These are phyloP conservation scores for Anthracocystis setariae DNA, from an alignment of 1,284 basidiomycete genomes.

Conservation along the genomic window DNA sequence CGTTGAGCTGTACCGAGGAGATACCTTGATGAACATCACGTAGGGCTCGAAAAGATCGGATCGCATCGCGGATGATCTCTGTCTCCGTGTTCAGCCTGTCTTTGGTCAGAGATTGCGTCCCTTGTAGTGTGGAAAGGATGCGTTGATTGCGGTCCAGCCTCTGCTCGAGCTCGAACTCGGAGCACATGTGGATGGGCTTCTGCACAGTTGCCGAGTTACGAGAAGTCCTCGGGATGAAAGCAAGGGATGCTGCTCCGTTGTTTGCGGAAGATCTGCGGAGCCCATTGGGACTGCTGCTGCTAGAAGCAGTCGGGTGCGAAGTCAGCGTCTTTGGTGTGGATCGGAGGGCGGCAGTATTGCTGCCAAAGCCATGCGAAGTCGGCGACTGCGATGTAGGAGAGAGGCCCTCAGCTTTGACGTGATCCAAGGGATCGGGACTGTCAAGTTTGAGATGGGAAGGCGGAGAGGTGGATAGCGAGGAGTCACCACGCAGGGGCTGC, in stretches of 20 bases:
- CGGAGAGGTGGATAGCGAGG: slow-evolving; percentile 25
- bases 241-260: slow-evolving; percentile 28
- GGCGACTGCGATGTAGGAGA: slow-evolving; percentile 9
- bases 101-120: slow-evolving; percentile 21
- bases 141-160: slow-evolving; percentile 47
- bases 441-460: slow-evolving; percentile 23
- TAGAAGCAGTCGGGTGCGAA: slow-evolving; percentile 2
- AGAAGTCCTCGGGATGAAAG: slow-evolving; percentile 39
- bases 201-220: slow-evolving; percentile 38
- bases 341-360: not conserved
- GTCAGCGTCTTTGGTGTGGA: slow-evolving; percentile 8
- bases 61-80: slow-evolving; percentile 34
- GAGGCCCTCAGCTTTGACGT: slow-evolving; percentile 22
- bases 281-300: slow-evolving; percentile 6
- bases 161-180: slow-evolving; percentile 50
- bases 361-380: slow-evolving; percentile 3
- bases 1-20: slow-evolving; percentile 26
- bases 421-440: slow-evolving; percentile 4
- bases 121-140: slow-evolving; percentile 34
- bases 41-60: slow-evolving; percentile 33
- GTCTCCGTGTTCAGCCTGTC: slow-evolving; percentile 33
- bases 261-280: slow-evolving; percentile 5
- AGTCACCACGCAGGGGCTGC: slow-evolving; percentile 40
- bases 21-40: slow-evolving; percentile 40
- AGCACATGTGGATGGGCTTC: slow-evolving; percentile 42